Evolutionary conservation across 495 filamentous ascomycete genomes (phyloP), one percentile per base, ranked within the genome.

Genomic region (Aspergillus bridgeri): DNA sequence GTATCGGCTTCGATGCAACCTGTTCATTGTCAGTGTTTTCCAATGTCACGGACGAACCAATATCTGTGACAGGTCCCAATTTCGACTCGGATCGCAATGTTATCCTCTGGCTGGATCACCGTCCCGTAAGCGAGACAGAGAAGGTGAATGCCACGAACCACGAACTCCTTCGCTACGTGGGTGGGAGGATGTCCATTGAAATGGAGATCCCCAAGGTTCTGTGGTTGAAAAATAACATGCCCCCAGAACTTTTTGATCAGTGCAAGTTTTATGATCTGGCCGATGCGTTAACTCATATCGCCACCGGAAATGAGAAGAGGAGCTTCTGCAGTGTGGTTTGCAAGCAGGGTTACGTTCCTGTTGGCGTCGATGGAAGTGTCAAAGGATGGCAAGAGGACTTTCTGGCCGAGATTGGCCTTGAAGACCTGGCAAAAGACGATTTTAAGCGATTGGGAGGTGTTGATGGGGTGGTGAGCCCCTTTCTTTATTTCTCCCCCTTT

Each of bases 331-430:
- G 89, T 59, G 86, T 91, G 3, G 89, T 96, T 19, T 97, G 94
- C 72, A 98, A 97, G 73, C 94, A 98, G 66, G 94, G 93, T 1
- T 97, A 84, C 67, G 89, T 98, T 1, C 94, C 94, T 0, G 89
- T 97, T 15, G 94, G 94, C 43, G 90, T 97, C 19, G 94, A 98
- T 65, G 93, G 93, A 42, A 96, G 92, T 72, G 90, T 96, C 18
- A 98, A 97, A 74, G 94, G 94, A 5, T 98, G 94, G 94, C 91
- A 98, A 69, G 91, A 90, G 60, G 93, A 97, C 63, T 98, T 98
- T 64, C 80, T 95, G 58, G 78, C 81, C 6, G 79, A 82, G 7
- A 96, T 98, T 65, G 93, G 94, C 7, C 79, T 98, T 27, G 78
- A 76, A 20, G 94, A 96, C 59, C 73, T 98, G 58, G 82, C 81